Base-by-base conservation (phyloP, 2,329 filamentous ascomycete genomes). In the Ceratocystis papillata region DNA sequence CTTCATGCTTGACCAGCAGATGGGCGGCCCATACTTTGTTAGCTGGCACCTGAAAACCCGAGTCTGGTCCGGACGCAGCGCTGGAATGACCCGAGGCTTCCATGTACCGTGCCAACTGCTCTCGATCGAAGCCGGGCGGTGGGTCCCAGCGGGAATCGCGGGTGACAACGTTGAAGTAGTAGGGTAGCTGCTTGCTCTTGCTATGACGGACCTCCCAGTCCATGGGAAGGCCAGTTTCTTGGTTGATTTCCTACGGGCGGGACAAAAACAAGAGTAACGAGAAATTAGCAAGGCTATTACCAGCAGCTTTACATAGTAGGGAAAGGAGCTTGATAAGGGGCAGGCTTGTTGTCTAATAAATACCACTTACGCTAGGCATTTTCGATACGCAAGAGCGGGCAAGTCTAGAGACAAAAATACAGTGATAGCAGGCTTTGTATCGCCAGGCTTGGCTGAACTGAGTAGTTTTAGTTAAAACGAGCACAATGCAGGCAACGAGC, bases 111-210 rank as follows among this genome's bases (percentile, higher is more conserved):
- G 96, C 97, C 70, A 99, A 84, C 78, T 88, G 90, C 72, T 96
- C 91, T 67, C 89, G 89, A 77, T 99, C 90, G 71, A 92, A 94
- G 70, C 87, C 89, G 57, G 83, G 76, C 7, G 94, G 94, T 2
- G 94, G 93, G 75, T 97, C 94, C 94, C 94, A 99, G 77, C 90
- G 85, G 69, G 94, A 97, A 74, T 90, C 86, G 76, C 92, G 93
- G 69, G 90, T 89, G 71, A 78, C 79, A 59, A 87, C 80, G 78
- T 96, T 95, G 87, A 96, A 97, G 81, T 97, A 99, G 81, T 99
- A 99, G 46, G 94, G 94, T 45, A 97, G 87, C 78, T 96, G 96
- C 81, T 96, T 97, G 77, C 90, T 96, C 80, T 96, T 96, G 76
- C 90, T 96, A 79, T 95, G 90, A 76, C 94, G 90, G 74, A 99